These are phyloP conservation scores for Tetracladium maxilliforme DNA, from an alignment of 2,329 filamentous ascomycete species.

Conservation along the genomic window DNA sequence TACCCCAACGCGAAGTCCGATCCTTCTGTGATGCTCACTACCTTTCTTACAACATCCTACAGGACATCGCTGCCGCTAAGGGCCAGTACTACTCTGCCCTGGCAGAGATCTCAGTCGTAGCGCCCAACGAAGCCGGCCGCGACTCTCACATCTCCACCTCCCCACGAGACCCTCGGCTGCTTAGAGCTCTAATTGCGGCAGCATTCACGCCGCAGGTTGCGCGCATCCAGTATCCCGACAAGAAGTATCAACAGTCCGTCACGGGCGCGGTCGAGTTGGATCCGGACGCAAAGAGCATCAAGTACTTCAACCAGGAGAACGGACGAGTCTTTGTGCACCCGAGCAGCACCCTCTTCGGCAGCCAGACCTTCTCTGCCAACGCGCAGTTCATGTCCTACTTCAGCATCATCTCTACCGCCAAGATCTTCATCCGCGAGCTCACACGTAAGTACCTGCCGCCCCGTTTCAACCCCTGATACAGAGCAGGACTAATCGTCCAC, in stretches of 20 bases:
- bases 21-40: slow-evolving; percentile 77
- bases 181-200: slow-evolving; percentile 24
- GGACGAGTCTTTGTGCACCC: slow-evolving; percentile 90
- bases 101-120: slow-evolving; percentile 70
- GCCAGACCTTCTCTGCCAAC: slow-evolving; percentile 60
- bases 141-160: slow-evolving; percentile 32
- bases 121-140: slow-evolving; percentile 19
- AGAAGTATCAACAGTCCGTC: slow-evolving; percentile 80
- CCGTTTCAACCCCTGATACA: too few relatives aligned
- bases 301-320: slow-evolving; percentile 78
- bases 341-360: slow-evolving; percentile 71
- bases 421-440: slow-evolving; percentile 81
- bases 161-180: slow-evolving; percentile 9
- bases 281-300: slow-evolving; percentile 81
- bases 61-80: slow-evolving; percentile 77
- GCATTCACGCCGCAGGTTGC: slow-evolving; percentile 66
- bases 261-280: slow-evolving; percentile 87
- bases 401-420: slow-evolving; percentile 78
- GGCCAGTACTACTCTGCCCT: slow-evolving; percentile 77
- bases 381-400: slow-evolving; percentile 81
- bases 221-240: slow-evolving; percentile 84
- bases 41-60: slow-evolving; percentile 67
- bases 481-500: slow-evolving; percentile 1
- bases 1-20: slow-evolving; percentile 48
- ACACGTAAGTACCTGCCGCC: slow-evolving; percentile 64